Base-by-base conservation (phyloP, 345 rosid species). In the Eucalyptus erythrocorys region DNA sequence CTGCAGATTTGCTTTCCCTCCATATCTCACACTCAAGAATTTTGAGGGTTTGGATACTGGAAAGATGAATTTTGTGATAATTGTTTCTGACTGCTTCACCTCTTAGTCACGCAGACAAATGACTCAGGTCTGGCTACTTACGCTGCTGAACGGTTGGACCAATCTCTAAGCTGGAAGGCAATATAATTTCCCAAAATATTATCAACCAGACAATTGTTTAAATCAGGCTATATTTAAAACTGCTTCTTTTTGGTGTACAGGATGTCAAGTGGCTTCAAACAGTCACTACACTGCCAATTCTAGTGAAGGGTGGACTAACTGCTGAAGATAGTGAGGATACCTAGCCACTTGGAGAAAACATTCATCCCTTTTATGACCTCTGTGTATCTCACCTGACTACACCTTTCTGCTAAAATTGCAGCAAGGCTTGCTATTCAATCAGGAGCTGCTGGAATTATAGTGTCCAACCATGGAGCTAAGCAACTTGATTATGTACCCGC, bases 191-290 rank as follows among this genome's bases (percentile, higher is more conserved):
- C 37, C 16, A 17, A 64, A 37, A 47, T 45, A 12, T 76, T 89
- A 21, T 66, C 76, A 40, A 34, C 48, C 66, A 82, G 26, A 87
- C 40, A 30, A 42, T 81, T 87, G 87, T 49, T 19, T 43, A 24
- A 40, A 76, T 40, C 7, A 2, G 47, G 24, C 61, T 37, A 76
- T 40, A 76, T 40, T 37, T 10, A 11, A 76, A 76, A 76, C 27
- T 40, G 27, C 82, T 76, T 64, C 37, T 86, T 84, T 50, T 86
- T 21, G 61, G 57, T 89, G 71, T 76, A 86, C 91, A 97, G 99
- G 98, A 96, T 92, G 94, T 97, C 64, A 92, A 95, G 91, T 96
- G 99, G 99, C 99, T 97, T 42, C 97, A 97, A 89, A 95, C 98
- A 87, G 96, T 98, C 90, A 98, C 99, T 57, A 92, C 94, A 16